Base-by-base conservation (phyloP, 352 stramenopile genomes). In the Pythium vanterpoolii region DNA sequence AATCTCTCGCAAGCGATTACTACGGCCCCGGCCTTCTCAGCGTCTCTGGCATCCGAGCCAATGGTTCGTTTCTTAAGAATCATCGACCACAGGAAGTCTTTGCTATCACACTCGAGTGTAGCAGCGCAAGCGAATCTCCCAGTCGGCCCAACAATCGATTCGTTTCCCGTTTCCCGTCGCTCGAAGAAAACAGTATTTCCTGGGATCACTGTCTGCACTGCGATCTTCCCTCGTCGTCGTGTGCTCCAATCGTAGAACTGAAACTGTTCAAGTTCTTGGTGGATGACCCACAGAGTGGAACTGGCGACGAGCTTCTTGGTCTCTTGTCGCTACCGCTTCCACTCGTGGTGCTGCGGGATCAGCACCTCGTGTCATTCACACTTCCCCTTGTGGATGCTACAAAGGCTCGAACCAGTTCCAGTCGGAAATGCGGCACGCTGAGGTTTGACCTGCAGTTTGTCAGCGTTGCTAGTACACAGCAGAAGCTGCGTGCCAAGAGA, bases 401-500 rank as follows among this genome's bases (percentile, higher is more conserved):
- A 14, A 49, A n/a, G 14, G 27, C 9, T 10, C 11, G n/a, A 2
- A 30, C 18, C 5, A 14, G 8, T 9, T 7, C 40, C 10, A n/a
- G 19, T 45, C 48, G 48, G 1, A 67, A 67, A 38, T 58, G 40
- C n/a, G 62, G 47, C 2, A 57, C 31, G 16, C 23, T 69, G 5
- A 44, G 26, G 13, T 69, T 69, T 18, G 62, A 60, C 21, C 40
- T 64, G 40, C 62, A 69, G 36, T 60, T 64, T 21, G 24, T 64
- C 8, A 34, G 44, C 30, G 18, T 42, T 48, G 21, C 34, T 6
- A 18, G 28, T 4, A 31, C 26, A 4, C 24, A 43, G 3, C 40
- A 43, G 27, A 40, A 44, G 38, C 34, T 2, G 33, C 14, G 14
- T 30, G 18, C 21, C 14, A 44, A 38, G 24, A 5, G 30, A 36